A percentile compares a stretch with the other conserved stretches of the same genome.
Evolutionary conservation across 306 rosid species (phyloP).

Genomic region (Trifolium fragiferum): DNA sequence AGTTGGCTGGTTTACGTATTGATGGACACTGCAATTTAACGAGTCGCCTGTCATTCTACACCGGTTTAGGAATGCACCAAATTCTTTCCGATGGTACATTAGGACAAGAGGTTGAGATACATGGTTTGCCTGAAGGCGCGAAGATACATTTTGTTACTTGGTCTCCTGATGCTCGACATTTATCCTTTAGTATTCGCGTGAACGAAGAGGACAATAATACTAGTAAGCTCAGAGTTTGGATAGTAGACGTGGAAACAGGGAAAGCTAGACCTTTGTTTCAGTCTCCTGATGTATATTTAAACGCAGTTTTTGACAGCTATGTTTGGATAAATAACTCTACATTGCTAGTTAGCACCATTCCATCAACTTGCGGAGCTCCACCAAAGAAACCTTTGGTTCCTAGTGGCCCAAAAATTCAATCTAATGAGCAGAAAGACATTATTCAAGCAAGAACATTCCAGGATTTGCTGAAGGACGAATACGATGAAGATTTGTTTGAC

Average conservation of each 20-base stretch:
- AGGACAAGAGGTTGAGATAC: slow-evolving; percentile 75
- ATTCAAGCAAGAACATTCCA: slow-evolving; percentile 93
- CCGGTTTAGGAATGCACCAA: slow-evolving; percentile 83
- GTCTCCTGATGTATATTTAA: slow-evolving; percentile 63
- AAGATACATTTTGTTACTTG: slow-evolving; percentile 88
- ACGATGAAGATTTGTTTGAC: slow-evolving; percentile 94
- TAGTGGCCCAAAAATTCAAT: slow-evolving; percentile 85
- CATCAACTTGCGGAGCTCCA: slow-evolving; percentile 69
- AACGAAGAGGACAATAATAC: slow-evolving; percentile 61
- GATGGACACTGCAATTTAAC: slow-evolving; percentile 85
- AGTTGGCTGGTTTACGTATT: slow-evolving; percentile 93
- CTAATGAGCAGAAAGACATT: slow-evolving; percentile 74
- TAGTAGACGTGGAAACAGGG: slow-evolving; percentile 88
- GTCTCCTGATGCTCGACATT: slow-evolving; percentile 88
- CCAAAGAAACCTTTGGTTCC: slow-evolving; percentile 93
- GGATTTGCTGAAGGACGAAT: slow-evolving; percentile 93
- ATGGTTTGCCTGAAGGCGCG: slow-evolving; percentile 82
- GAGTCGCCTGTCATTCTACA: slow-evolving; percentile 94
- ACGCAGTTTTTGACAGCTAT: slow-evolving; percentile 86
- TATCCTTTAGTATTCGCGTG: slow-evolving; percentile 78
- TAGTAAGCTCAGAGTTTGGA: slow-evolving; percentile 78
- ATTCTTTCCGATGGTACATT: slow-evolving; percentile 73
- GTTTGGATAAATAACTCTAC: slow-evolving; percentile 82
- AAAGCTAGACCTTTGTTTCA: slow-evolving; percentile 77
- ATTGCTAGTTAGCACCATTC: slow-evolving; percentile 86